Conservation (phyloP, 176 grass and related monocot genomes). For the Dendrocalamus sinicus region DNA sequence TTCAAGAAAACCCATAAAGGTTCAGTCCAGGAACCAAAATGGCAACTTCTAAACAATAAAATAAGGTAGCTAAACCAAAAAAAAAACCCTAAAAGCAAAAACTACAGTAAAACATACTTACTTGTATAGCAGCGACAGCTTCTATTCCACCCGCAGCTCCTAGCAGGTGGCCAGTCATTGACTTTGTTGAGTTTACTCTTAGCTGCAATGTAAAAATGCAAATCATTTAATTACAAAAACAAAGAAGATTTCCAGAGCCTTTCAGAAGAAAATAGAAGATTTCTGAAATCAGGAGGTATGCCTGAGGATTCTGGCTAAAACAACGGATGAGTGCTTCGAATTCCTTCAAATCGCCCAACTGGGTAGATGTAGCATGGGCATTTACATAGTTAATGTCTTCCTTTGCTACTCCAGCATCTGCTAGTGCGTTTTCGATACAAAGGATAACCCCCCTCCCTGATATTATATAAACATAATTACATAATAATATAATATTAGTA, state of each 20-base stretch:
- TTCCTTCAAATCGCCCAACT: slow-evolving; percentile 91
- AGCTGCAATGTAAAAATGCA: slow-evolving; percentile 61
- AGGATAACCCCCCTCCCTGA: slow-evolving; percentile 91
- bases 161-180: slow-evolving; percentile 95
- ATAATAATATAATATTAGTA: slow-evolving; percentile 18
- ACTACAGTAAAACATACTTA: slow-evolving; percentile 35
- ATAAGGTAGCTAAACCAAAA: slow-evolving; percentile 18
- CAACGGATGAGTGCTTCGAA: slow-evolving; percentile 81
- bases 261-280: slow-evolving; percentile 8
- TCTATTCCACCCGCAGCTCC: slow-evolving; percentile 94
- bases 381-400: slow-evolving; percentile 96
- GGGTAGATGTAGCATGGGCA: slow-evolving; percentile 98
- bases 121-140: slow-evolving; percentile 92
- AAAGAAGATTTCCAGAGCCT: background rate
- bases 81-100: background rate
- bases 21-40: slow-evolving; percentile 15
- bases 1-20: slow-evolving; percentile 28
- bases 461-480: slow-evolving; percentile 33
- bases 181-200: slow-evolving; percentile 95
- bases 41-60: slow-evolving; percentile 4
- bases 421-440: slow-evolving; percentile 92
- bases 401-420: slow-evolving; percentile 75
- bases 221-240: slow-evolving; percentile 13
- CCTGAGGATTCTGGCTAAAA: slow-evolving; percentile 88
- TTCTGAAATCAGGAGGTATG: slow-evolving; percentile 45